Evolutionary conservation across 1,139 yeast species (phyloP), one percentile per base, ranked within the genome.

Genomic region (Saccharomyces hybrid): DNA sequence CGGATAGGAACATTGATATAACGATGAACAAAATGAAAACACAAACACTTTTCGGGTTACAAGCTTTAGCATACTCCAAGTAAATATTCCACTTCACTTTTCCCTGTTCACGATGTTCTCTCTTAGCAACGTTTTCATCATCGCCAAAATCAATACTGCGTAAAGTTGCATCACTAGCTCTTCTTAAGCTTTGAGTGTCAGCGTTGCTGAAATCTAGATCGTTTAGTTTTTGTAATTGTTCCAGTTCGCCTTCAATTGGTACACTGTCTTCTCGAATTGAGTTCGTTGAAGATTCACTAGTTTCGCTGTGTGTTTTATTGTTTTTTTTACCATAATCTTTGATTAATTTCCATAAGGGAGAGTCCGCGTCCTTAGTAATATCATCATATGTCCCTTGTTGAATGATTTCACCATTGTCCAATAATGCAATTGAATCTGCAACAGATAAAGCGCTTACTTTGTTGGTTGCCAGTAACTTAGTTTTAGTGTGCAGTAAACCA

Each of bases 11-110:
- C 79, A 84, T 86, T 0, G 90, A 78, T 5, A 74, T 51, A 19
- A 85, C 65, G 48, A 83, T 76, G 57, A 79, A 75, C 11, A 69
- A 54, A 54, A 88, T 66, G 66, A 84, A 83, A 2, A 84, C 62
- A 0, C 75, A 42, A 16, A 91, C 96, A 60, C 82, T 83, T 52
- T 68, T 71, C n/a, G 88, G 80, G 60, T 89, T 88, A 75, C 97
- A 90, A 0, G 98, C 96, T 61, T 79, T 81, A 26, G 95, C 96
- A 67, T 95, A 93, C 59, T 82, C 88, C 58, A 73, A 64, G 70
- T 93, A 93, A 47, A 95, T 91, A 42, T 79, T 78, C 96, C 96
- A 88, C 67, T 88, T 87, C 53, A 93, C 99, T 67, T 89, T 84
- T 58, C 99, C 99, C 70, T 89, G 95, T 73, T 93, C 96, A 58